Base-by-base conservation (phyloP, 2,329 filamentous ascomycete genomes). In the Calonectria ilicicola region DNA sequence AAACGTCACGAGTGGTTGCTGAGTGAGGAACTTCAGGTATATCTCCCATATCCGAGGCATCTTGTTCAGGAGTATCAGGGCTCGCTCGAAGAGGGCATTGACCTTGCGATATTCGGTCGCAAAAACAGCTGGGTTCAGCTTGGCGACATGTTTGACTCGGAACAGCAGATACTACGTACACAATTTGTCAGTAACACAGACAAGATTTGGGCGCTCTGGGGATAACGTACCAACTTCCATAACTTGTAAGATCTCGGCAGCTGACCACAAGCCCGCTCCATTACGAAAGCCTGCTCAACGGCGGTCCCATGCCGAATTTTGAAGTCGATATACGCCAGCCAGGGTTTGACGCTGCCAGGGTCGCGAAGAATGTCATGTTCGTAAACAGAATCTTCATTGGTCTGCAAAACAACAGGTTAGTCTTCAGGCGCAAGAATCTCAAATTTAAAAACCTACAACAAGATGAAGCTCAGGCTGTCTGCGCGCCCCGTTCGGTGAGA, bases 1-100 rank as follows among this genome's bases (percentile, higher is more conserved):
- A 70, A 92, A 89, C 9, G 96, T 98, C 73, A 99, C 92, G 67
- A 97, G 87, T n/a, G 97, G 97, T 83, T 99, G 97, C 80, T 94
- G 92, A 82, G 96, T 91, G 70, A 99, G 88, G 81, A 99, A 98
- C 62, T 90, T 90, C 74, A 99, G 91, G 83, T 98, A 99, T 92
- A 98, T 95, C 83, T 98, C 96, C 97, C 97, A 99, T 82, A 99
- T 97, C 77, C 92, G 91, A 27, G 97, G 97, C 97, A 99, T 99
- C 86, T 99, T 99, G 86, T 99, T 98, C 74, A 99, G 90, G 47
- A 99, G 89, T 71, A 98, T 94, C 65, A 99, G 87, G 4, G 97
- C 96, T 78, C 95, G 91, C 86, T 99, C 97, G 82, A 98, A 99
- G 47, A 98, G 91, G 67, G 94, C 90, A 83, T 99, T 99, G 82